phyloP scores from a whole-genome alignment of 257 asterid genomes.

The Plectranthus barbatus region DNA sequence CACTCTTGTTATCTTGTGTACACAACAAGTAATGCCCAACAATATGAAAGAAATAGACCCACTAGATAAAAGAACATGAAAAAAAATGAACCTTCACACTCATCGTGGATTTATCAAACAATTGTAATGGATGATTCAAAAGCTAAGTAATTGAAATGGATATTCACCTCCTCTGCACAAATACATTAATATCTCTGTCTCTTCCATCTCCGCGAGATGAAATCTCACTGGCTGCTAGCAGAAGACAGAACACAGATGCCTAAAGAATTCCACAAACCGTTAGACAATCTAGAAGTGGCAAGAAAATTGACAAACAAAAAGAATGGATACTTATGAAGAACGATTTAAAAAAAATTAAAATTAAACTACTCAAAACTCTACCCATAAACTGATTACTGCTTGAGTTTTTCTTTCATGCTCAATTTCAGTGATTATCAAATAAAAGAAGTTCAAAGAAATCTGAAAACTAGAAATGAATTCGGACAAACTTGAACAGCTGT shows the following conservation, averaged over 20 bases:
- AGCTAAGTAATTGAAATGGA: conserved; percentile 7
- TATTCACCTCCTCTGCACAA: conserved; percentile 78
- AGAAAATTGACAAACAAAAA: conserved; percentile 6
- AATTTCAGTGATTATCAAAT: no score
- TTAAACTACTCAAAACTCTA: no score
- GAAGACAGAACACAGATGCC: conserved; percentile 88
- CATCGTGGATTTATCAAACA: conserved; percentile 2
- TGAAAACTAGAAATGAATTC: no score
- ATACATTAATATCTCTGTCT: conserved; percentile 71
- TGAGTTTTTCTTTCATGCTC: no score
- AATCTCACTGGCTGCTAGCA: conserved; percentile 80
- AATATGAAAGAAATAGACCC: background rate
- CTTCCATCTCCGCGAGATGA: conserved; percentile 94
- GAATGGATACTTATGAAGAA: no score
- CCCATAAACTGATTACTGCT: no score
- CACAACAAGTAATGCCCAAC: background rate
- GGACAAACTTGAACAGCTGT: no score
- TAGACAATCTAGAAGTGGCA: conserved; percentile 13
- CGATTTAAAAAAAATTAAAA: no score
- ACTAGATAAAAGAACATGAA: background rate
- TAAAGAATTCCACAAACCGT: conserved; percentile 30
- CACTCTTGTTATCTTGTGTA: conserved; percentile 1
- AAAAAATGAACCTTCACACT: background rate
- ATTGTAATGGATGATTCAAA: conserved; percentile 3
- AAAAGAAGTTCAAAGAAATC: no score